Evolutionary conservation across 2,329 filamentous ascomycete genomes (phyloP).

Genomic region (Keithomyces neogunnii): DNA sequence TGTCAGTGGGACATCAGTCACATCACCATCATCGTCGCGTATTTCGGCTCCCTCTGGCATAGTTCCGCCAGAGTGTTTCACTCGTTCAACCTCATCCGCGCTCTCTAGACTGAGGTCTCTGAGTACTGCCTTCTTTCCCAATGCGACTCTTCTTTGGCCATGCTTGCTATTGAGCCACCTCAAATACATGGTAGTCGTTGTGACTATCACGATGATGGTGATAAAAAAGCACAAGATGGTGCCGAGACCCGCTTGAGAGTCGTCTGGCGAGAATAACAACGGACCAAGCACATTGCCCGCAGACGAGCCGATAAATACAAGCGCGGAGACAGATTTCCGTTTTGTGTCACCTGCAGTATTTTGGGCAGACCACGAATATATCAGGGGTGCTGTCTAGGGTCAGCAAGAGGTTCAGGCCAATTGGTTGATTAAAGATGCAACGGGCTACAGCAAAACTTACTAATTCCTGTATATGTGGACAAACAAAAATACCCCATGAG

Average conservation of each 20-base stretch:
- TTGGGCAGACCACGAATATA: conserved; percentile 53
- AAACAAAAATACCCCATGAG: conserved; percentile 50
- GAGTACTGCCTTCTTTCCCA: conserved; percentile 52
- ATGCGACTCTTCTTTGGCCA: conserved; percentile 39
- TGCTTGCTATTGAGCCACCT: conserved; percentile 46
- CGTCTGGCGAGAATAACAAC: conserved; percentile 51
- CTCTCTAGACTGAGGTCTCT: conserved; percentile 52
- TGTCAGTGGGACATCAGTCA: conserved; percentile 1
- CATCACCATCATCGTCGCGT: conserved; percentile 7
- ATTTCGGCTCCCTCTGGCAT: conserved; percentile 9
- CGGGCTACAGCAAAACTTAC: conserved; percentile 12
- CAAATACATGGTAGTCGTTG: conserved; percentile 35
- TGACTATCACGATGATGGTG: conserved; percentile 44
- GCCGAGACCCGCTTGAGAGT: conserved; percentile 39
- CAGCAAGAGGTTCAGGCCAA: conserved; percentile 12
- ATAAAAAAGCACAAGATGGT: conserved; percentile 55
- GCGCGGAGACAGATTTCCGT: conserved; percentile 55
- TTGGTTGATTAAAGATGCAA: too few species aligned
- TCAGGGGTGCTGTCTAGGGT: conserved; percentile 36
- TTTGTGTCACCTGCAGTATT: conserved; percentile 64
- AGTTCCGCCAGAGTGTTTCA: conserved; percentile 19
- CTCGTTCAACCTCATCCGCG: conserved; percentile 30
- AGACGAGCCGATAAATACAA: conserved; percentile 57
- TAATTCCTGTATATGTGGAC: conserved; percentile 43
- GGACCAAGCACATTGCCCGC: conserved; percentile 60